phyloP scores from a whole-genome alignment of 257 asterid genomes.

The Catharanthus roseus region DNA sequence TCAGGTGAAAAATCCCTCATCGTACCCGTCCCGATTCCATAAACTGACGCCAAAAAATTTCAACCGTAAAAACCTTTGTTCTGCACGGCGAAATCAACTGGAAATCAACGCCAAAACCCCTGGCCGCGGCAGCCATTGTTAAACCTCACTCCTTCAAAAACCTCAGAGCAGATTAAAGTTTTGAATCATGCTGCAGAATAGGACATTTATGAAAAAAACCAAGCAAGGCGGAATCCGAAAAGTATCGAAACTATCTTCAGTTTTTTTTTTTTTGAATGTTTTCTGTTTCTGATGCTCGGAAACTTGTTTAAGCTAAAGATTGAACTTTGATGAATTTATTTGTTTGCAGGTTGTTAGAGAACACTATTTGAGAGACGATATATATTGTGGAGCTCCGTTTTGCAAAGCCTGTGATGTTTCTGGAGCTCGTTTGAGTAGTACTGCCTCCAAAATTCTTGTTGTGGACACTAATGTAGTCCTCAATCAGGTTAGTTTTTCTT shows the following conservation, averaged over 20 bases:
- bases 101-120: not conserved
- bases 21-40: not conserved
- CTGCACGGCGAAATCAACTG: not conserved
- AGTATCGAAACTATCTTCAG: slow-evolving; percentile 28
- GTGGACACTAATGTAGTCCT: slow-evolving; percentile 92
- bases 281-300: not conserved
- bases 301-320: slow-evolving; percentile 15
- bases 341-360: slow-evolving; percentile 71
- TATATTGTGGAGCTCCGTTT: slow-evolving; percentile 81
- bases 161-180: not conserved
- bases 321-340: not conserved
- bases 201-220: slow-evolving; percentile 68
- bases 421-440: slow-evolving; percentile 47
- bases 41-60: not conserved
- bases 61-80: not conserved
- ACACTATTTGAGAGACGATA: slow-evolving; percentile 88
- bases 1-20: too few species aligned
- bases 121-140: not conserved
- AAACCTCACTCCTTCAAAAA: not conserved
- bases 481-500: slow-evolving; percentile 7
- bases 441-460: slow-evolving; percentile 45
- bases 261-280: not conserved
- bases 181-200: slow-evolving; percentile 60
- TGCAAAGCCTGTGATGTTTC: slow-evolving; percentile 64
- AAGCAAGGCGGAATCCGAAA: slow-evolving; percentile 77